phyloP scores from a whole-genome alignment of 1,284 basidiomycete species.

The Microbotryum scabiosae region DNA sequence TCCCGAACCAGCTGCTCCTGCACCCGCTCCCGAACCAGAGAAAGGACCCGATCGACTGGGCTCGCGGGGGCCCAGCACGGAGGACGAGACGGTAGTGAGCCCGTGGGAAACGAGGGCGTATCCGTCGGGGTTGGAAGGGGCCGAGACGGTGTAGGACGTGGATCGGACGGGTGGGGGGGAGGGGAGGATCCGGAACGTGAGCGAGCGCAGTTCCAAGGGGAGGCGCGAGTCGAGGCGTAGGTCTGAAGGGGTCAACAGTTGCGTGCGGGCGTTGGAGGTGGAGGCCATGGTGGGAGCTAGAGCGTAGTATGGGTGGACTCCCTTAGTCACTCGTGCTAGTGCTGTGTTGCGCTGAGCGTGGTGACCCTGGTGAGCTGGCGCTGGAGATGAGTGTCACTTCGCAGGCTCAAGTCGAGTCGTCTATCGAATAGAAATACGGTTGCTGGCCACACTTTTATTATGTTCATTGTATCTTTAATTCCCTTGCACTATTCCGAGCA shows the following conservation, averaged over 20 bases:
- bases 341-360: no score
- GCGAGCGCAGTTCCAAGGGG: conserved; percentile 79
- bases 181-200: conserved; percentile 69
- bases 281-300: no score
- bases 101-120: conserved; percentile 78
- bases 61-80: conserved; percentile 86
- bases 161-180: conserved; percentile 14
- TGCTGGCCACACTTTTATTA: no score
- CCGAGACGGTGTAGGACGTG: background rate
- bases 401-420: no score
- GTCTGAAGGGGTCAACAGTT: conserved; percentile 21
- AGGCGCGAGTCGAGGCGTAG: conserved; percentile 77
- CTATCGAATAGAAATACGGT: no score
- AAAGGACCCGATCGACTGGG: conserved; percentile 44
- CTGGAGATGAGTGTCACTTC: no score
- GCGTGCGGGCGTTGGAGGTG: conserved; percentile 7
- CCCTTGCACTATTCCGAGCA: no score
- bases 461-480: no score
- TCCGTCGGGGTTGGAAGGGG: conserved; percentile 49
- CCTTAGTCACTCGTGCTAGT: no score
- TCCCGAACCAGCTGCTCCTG: conserved; percentile 60
- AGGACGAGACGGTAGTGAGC: conserved; percentile 74
- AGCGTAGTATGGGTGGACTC: no score
- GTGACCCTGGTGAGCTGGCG: no score
- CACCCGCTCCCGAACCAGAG: conserved; percentile 41